Evolutionary conservation across 202 grass and related monocot genomes (phyloP).

Genomic region (Musa balbisiana): DNA sequence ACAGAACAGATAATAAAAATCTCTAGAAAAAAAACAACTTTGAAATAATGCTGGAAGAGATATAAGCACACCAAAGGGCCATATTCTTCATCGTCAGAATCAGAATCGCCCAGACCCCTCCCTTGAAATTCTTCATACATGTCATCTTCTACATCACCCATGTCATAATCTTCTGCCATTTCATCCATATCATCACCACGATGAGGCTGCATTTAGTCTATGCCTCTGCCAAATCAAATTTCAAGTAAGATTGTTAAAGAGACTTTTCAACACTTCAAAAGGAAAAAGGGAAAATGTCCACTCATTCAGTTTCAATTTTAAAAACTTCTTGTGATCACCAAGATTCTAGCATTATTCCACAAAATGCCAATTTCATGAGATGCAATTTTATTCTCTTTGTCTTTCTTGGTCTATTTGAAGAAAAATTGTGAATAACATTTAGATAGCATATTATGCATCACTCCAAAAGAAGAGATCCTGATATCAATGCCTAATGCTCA

Average conservation of each 20-base stretch:
- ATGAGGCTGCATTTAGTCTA: constrained; percentile 47
- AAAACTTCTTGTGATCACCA: background rate
- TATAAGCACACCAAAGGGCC: constrained; percentile 35
- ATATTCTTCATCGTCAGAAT: constrained; percentile 72
- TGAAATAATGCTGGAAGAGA: constrained; percentile 13
- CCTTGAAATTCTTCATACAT: constrained; percentile 56
- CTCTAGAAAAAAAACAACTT: constrained; percentile 5
- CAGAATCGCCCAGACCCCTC: constrained; percentile 43
- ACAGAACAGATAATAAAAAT: background rate
- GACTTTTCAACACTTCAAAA: background rate
- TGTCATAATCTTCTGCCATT: constrained; percentile 79
- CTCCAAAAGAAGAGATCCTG: background rate
- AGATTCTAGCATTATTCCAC: background rate
- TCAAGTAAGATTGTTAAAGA: background rate
- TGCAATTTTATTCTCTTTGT: background rate
- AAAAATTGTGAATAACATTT: background rate
- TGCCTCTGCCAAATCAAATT: background rate
- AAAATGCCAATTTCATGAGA: background rate
- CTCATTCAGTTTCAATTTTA: background rate
- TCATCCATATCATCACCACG: constrained; percentile 48
- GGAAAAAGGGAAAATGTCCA: background rate
- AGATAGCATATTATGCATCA: background rate
- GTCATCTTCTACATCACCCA: constrained; percentile 53
- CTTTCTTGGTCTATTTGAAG: background rate
- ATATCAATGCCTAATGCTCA: background rate